phyloP scores from a whole-genome alignment of 768 basidiomycete species.

The Mycena vitilis region DNA sequence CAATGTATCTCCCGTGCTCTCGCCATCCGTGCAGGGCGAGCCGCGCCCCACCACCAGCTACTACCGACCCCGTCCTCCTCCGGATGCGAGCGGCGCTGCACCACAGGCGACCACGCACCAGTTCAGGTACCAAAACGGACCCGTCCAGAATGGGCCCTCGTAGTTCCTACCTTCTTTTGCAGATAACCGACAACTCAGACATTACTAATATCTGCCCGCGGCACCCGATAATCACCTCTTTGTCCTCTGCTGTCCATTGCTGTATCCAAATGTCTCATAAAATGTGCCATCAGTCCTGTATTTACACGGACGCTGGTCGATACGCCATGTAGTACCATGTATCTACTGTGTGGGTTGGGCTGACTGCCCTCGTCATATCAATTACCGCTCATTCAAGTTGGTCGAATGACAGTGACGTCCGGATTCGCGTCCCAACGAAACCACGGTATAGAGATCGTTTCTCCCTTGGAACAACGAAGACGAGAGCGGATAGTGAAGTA shows the following conservation, averaged over 20 bases:
- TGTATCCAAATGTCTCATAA: conserved; percentile 8
- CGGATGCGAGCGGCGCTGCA: conserved; percentile 12
- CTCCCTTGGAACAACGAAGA: no score
- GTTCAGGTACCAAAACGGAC: conserved; percentile 26
- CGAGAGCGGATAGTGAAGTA: no score
- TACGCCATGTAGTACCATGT: conserved; percentile 1
- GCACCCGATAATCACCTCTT: not conserved
- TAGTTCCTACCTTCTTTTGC: not conserved
- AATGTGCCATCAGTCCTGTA: conserved; percentile 13
- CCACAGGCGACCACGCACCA: conserved; percentile 16
- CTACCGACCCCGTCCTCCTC: conserved; percentile 62
- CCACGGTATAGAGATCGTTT: no score
- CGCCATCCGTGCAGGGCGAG: conserved; percentile 42
- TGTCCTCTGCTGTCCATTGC: not conserved
- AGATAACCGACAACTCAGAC: conserved; percentile 1
- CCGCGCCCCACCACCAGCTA: conserved; percentile 56
- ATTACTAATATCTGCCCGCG: not conserved
- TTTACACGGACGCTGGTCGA: conserved; percentile 9
- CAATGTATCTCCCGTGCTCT: conserved; percentile 66
- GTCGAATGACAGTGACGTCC: no score
- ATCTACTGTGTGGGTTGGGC: not conserved
- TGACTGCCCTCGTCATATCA: no score
- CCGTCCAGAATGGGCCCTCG: conserved; percentile 12
- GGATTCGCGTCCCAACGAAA: no score
- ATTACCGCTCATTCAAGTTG: no score